Conservation (phyloP, 2,329 filamentous ascomycete species). For the Aspergillus floridensis region DNA sequence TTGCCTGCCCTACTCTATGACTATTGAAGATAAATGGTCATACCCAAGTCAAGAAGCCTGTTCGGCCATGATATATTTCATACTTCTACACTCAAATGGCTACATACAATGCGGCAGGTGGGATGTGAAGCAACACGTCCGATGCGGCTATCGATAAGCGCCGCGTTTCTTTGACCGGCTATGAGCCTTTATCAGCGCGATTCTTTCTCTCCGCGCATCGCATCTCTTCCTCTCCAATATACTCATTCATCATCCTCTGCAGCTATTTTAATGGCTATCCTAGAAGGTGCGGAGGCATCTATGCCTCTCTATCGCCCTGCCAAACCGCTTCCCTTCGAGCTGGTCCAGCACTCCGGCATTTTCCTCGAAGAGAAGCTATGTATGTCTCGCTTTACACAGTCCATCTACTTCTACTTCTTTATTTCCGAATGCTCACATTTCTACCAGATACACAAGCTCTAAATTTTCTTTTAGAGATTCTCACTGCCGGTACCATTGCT, state of each 20-base stretch:
- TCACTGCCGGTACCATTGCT: constrained; percentile 34
- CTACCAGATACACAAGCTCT: constrained; percentile 57
- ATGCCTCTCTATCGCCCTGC: constrained; percentile 51
- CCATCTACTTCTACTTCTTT: neutral
- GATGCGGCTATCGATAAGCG: constrained; percentile 11
- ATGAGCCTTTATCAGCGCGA: neutral
- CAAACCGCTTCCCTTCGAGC: constrained; percentile 58
- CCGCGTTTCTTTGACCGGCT: neutral
- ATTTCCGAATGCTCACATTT: constrained; percentile 8
- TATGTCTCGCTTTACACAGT: constrained; percentile 35
- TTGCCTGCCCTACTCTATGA: too few relatives aligned
- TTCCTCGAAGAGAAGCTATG: constrained; percentile 74
- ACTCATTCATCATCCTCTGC: neutral
- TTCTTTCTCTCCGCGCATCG: neutral
- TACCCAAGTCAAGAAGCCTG: too few relatives aligned
- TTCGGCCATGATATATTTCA: too few relatives aligned
- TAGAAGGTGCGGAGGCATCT: constrained; percentile 14
- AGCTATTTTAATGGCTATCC: constrained; percentile 18
- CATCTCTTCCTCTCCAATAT: neutral
- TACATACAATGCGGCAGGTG: too few relatives aligned
- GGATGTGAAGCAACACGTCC: neutral
- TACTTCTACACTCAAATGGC: too few relatives aligned
- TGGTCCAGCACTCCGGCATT: constrained; percentile 66
- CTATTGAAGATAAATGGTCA: too few relatives aligned
- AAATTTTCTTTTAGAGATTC: constrained; percentile 56